phyloP scores from a whole-genome alignment of 495 filamentous ascomycete species.

The Annulohypoxylon maeteangense region DNA sequence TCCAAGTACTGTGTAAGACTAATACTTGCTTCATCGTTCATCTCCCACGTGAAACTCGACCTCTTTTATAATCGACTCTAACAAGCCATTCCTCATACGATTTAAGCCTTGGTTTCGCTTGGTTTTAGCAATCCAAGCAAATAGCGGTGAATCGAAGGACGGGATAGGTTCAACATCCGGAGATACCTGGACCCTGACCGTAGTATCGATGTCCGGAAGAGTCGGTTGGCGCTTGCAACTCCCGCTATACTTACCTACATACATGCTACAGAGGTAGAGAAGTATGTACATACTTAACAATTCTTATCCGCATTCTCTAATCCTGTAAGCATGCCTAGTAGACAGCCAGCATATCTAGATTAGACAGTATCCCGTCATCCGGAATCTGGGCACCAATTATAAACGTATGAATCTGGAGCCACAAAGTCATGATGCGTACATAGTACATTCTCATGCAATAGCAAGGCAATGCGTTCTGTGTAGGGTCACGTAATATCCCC shows the following conservation, averaged over 20 bases:
- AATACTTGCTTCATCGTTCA: conserved; percentile 1
- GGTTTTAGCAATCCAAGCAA: not conserved
- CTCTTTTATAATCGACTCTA: not conserved
- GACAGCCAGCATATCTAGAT: not conserved
- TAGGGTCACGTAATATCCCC: not conserved
- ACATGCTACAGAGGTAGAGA: not conserved
- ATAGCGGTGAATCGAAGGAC: conserved; percentile 36
- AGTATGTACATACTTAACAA: not conserved
- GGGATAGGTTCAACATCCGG: not conserved
- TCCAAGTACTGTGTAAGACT: not conserved
- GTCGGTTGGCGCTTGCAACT: conserved; percentile 18
- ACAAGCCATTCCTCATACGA: conserved; percentile 19
- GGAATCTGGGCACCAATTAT: not conserved
- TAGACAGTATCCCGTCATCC: not conserved
- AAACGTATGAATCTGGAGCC: not conserved
- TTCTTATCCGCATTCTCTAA: not conserved
- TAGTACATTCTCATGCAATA: not conserved
- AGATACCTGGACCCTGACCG: conserved; percentile 12
- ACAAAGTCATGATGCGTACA: not conserved
- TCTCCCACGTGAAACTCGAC: conserved; percentile 2
- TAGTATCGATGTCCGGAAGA: conserved; percentile 18
- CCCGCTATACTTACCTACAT: not conserved
- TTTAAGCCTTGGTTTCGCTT: conserved; percentile 9
- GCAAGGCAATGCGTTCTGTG: not conserved
- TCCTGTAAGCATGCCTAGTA: not conserved